phyloP scores from a whole-genome alignment of 2,329 filamentous ascomycete genomes.

The Curvularia lunata region DNA sequence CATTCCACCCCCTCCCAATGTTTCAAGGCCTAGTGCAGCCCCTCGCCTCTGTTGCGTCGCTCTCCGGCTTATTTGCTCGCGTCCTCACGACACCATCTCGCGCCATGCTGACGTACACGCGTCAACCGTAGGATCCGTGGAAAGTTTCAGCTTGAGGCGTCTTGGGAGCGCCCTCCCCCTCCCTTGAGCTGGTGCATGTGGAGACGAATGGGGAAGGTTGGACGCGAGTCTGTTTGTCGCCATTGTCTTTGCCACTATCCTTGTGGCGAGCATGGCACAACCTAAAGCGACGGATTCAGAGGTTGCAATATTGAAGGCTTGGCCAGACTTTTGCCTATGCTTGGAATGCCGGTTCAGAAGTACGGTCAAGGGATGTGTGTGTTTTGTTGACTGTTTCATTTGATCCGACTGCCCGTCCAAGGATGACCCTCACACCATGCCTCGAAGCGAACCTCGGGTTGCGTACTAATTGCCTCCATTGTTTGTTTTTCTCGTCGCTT shows the following conservation, averaged over 20 bases:
- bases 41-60: background rate
- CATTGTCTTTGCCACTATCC: conserved; percentile 4
- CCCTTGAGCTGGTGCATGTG: background rate
- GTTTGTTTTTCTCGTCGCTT: conserved; percentile 2
- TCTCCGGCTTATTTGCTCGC: conserved; percentile 4
- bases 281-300: conserved; percentile 1
- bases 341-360: background rate
- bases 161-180: conserved; percentile 1
- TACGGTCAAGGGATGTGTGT: background rate
- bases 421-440: background rate
- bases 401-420: background rate
- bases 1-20: background rate
- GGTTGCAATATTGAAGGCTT: conserved; percentile 9
- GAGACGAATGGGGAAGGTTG: conserved; percentile 9
- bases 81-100: conserved; percentile 11
- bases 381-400: background rate
- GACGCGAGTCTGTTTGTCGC: conserved; percentile 6
- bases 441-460: background rate
- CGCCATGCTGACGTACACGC: conserved; percentile 20
- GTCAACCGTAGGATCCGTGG: conserved; percentile 10
- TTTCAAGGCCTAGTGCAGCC: background rate
- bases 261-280: conserved; percentile 4
- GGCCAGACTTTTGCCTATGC: conserved; percentile 8
- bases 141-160: conserved; percentile 18
- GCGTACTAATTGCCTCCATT: background rate